Conservation (phyloP, 2,329 filamentous ascomycete species). For the Tolypocladium endophyticum region DNA sequence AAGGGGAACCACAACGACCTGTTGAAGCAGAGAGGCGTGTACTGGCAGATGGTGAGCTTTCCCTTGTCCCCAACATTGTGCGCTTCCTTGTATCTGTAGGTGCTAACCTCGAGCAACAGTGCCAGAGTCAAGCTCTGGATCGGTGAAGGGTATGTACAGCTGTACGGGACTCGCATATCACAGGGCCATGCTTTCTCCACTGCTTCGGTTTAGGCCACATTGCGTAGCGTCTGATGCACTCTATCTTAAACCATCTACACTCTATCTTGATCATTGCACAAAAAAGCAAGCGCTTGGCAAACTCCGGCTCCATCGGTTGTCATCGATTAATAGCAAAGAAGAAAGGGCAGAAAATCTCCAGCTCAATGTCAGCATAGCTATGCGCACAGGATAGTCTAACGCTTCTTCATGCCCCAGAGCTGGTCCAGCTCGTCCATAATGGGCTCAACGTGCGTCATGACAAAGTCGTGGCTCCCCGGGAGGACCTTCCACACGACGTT, state of each 20-base stretch:
- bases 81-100: conserved; percentile 10
- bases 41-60: conserved; percentile 46
- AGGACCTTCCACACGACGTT: conserved; percentile 40
- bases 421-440: conserved; percentile 35
- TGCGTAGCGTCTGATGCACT: not conserved
- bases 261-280: not conserved
- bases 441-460: conserved; percentile 40
- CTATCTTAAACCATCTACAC: not conserved
- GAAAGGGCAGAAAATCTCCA: not conserved
- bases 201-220: not conserved
- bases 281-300: not conserved
- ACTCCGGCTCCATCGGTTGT: not conserved
- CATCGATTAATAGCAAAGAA: not conserved
- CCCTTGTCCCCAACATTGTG: not conserved
- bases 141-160: conserved; percentile 20
- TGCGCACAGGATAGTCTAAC: not conserved
- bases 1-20: conserved; percentile 42
- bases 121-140: conserved; percentile 48
- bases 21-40: conserved; percentile 39
- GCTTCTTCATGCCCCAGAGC: conserved; percentile 29
- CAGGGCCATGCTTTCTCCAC: not conserved
- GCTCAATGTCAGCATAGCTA: not conserved
- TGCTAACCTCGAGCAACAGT: conserved; percentile 23
- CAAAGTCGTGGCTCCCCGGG: conserved; percentile 49
- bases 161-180: not conserved